Evolutionary conservation across 2,329 filamentous ascomycete species (phyloP).

Genomic region (Dactylellina leptospora): DNA sequence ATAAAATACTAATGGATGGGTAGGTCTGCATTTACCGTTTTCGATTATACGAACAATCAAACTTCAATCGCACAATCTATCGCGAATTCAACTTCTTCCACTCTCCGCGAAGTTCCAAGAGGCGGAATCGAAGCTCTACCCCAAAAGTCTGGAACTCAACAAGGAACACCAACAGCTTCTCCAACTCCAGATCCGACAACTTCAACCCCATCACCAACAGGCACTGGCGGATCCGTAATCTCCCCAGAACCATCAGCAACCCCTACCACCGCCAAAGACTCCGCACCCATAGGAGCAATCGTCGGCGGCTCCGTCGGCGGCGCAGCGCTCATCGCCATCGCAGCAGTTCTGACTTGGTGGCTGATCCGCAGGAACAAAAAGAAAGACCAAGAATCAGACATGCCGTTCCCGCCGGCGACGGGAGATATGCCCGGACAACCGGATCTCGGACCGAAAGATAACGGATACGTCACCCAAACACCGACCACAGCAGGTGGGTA

Average conservation of each 20-base stretch:
- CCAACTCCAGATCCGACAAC: background rate
- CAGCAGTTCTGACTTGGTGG: too few species aligned
- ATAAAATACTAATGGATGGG: background rate
- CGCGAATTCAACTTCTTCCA: slow-evolving; percentile 36
- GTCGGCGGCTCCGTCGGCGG: slow-evolving; percentile 39
- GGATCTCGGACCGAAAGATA: background rate
- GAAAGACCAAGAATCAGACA: slow-evolving; percentile 14
- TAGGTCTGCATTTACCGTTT: slow-evolving; percentile 48
- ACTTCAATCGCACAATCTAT: slow-evolving; percentile 38
- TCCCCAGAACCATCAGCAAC: background rate
- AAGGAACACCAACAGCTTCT: slow-evolving; percentile 11
- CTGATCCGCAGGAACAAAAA: too few species aligned
- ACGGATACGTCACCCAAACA: background rate
- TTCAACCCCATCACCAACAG: background rate
- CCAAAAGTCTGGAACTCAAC: slow-evolving; percentile 7
- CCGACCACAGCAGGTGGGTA: background rate
- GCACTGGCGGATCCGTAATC: background rate
- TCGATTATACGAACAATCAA: slow-evolving; percentile 45
- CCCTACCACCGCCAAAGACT: background rate
- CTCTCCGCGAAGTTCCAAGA: slow-evolving; percentile 25
- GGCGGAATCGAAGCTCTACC: slow-evolving; percentile 30
- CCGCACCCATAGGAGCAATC: slow-evolving; percentile 19
- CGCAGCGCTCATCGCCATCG: slow-evolving; percentile 1
- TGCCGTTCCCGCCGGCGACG: slow-evolving; percentile 27
- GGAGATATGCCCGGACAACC: background rate